phyloP scores from a whole-genome alignment of 108 stramenopile genomes.

The Fistulifera pelliculosa region DNA sequence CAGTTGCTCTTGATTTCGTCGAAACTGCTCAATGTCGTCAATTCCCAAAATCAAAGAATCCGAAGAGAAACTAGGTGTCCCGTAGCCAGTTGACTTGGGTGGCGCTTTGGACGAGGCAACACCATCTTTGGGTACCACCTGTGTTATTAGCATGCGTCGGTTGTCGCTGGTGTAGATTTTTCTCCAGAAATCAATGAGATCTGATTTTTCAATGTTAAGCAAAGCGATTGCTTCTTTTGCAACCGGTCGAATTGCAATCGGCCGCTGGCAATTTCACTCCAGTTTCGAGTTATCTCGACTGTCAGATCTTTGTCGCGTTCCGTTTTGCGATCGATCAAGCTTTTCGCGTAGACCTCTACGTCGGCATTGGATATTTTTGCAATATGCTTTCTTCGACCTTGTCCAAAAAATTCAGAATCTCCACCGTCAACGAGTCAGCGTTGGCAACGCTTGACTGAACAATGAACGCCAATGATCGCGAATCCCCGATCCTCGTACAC shows the following conservation, averaged over 20 bases:
- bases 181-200: slow-evolving; percentile 72
- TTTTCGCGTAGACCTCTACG: slow-evolving; percentile 57
- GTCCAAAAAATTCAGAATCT: slow-evolving; percentile 49
- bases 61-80: background rate
- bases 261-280: slow-evolving; percentile 70
- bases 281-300: slow-evolving; percentile 70
- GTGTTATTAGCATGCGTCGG: slow-evolving; percentile 53
- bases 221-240: slow-evolving; percentile 58
- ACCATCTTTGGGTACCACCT: slow-evolving; percentile 55
- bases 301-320: slow-evolving; percentile 78
- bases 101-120: slow-evolving; percentile 47
- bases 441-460: slow-evolving; percentile 51
- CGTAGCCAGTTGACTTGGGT: slow-evolving; percentile 35
- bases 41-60: slow-evolving; percentile 41
- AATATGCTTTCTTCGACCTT: slow-evolving; percentile 31
- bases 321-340: slow-evolving; percentile 63
- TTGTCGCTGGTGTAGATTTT: slow-evolving; percentile 35
- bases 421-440: slow-evolving; percentile 25
- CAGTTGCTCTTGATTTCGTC: slow-evolving; percentile 21
- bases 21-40: slow-evolving; percentile 48
- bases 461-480: slow-evolving; percentile 54
- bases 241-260: slow-evolving; percentile 65
- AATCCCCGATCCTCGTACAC: slow-evolving; percentile 60
- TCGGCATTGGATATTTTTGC: slow-evolving; percentile 43
- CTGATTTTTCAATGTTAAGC: slow-evolving; percentile 53